Conservation (phyloP, 2,329 filamentous ascomycete species). For the Fusarium tricinctum region DNA sequence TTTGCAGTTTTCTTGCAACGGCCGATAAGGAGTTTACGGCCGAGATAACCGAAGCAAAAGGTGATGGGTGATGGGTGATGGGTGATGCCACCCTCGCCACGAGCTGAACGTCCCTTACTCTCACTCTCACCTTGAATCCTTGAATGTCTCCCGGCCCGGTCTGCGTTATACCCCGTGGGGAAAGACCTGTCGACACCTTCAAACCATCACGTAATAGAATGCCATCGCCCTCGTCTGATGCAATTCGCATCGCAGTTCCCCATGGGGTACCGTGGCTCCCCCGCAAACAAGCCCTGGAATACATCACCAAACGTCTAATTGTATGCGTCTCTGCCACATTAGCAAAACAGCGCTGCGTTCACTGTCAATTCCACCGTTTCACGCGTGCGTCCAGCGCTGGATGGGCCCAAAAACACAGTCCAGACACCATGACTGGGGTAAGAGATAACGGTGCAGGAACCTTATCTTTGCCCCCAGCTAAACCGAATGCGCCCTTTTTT, state of each 20-base stretch:
- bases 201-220: conserved; percentile 44
- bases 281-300: conserved; percentile 28
- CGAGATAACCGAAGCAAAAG: conserved; percentile 39
- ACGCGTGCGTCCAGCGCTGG: neutral
- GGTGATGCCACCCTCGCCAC: conserved; percentile 1
- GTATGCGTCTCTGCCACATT: too few species aligned
- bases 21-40: conserved; percentile 38
- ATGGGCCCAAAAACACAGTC: neutral
- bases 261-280: conserved; percentile 38
- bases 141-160: conserved; percentile 26
- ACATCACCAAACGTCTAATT: neutral
- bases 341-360: neutral
- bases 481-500: conserved; percentile 35
- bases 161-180: conserved; percentile 33
- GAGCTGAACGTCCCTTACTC: neutral
- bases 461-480: conserved; percentile 31
- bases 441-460: conserved; percentile 38
- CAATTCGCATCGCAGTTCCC: conserved; percentile 26
- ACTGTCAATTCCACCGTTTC: neutral
- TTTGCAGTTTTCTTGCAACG: conserved; percentile 34
- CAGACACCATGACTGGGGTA: conserved; percentile 15
- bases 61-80: too few species aligned
- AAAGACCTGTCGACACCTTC: neutral
- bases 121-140: too few species aligned
- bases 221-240: conserved; percentile 4